These are phyloP conservation scores for Dothideomycetes sp. DNA, from an alignment of 2,329 filamentous ascomycete genomes.

Conservation along the genomic window DNA sequence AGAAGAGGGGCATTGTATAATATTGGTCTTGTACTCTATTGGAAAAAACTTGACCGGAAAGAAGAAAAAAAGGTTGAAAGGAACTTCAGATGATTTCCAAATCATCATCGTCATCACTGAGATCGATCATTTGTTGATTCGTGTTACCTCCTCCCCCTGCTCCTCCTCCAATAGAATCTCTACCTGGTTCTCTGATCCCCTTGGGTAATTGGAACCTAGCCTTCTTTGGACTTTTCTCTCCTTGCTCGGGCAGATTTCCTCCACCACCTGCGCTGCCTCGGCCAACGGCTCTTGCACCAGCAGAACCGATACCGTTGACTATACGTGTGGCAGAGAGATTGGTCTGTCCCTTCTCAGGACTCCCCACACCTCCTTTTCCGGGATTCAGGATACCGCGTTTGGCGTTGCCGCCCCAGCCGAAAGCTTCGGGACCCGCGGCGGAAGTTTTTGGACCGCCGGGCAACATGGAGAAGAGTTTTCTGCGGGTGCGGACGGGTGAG, in stretches of 20 bases:
- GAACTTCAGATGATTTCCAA: conserved; percentile 37
- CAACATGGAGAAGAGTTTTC: conserved; percentile 25
- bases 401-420: conserved; percentile 41
- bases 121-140: conserved; percentile 36
- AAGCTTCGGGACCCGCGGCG: conserved; percentile 26
- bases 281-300: too few species aligned
- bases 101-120: conserved; percentile 38
- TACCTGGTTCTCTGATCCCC: conserved; percentile 40
- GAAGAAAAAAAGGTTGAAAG: background rate
- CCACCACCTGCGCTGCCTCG: conserved; percentile 1
- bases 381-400: conserved; percentile 30
- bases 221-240: conserved; percentile 28
- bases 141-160: conserved; percentile 40
- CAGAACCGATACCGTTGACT: conserved; percentile 2
- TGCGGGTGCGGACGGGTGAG: conserved; percentile 34
- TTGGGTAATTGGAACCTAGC: conserved; percentile 40
- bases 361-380: conserved; percentile 13
- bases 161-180: conserved; percentile 37
- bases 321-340: conserved; percentile 17
- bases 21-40: too few species aligned
- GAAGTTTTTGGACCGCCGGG: conserved; percentile 25
- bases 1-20: too few species aligned
- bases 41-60: too few species aligned
- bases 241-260: conserved; percentile 15
- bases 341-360: conserved; percentile 25